Evolutionary conservation across 352 stramenopile genomes (phyloP).

Genomic region (Phytophthora idaei): DNA sequence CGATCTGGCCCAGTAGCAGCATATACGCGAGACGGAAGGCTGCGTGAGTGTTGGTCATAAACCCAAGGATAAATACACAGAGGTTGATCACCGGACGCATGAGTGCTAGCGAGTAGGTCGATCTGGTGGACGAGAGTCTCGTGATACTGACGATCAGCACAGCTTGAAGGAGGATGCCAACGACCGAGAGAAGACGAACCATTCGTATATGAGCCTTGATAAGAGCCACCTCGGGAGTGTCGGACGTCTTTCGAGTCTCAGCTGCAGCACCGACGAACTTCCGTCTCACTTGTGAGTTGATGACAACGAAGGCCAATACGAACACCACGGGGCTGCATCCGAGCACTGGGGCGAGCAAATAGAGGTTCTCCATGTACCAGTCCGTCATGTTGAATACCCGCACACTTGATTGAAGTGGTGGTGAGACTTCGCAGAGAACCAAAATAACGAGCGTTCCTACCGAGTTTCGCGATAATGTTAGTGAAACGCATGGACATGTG

Average conservation of each 20-base stretch:
- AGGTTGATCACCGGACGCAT: slow-evolving; percentile 51
- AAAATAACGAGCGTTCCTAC: slow-evolving; percentile 28
- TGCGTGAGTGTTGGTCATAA: slow-evolving; percentile 76
- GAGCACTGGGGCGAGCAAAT: slow-evolving; percentile 45
- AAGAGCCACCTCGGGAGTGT: slow-evolving; percentile 59
- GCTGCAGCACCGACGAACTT: slow-evolving; percentile 17
- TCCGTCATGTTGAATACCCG: slow-evolving; percentile 36
- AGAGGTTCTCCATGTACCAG: slow-evolving; percentile 56
- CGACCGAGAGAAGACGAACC: slow-evolving; percentile 50
- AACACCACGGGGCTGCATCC: slow-evolving; percentile 46
- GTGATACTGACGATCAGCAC: slow-evolving; percentile 34
- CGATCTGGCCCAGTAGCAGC: slow-evolving; percentile 39
- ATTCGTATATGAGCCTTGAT: slow-evolving; percentile 65
- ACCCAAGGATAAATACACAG: slow-evolving; percentile 57
- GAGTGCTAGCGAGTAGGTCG: slow-evolving; percentile 54
- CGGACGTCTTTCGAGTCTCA: slow-evolving; percentile 28
- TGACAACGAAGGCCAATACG: slow-evolving; percentile 35
- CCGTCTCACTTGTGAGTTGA: slow-evolving; percentile 38
- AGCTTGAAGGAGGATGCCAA: slow-evolving; percentile 48
- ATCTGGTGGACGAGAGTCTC: slow-evolving; percentile 23
- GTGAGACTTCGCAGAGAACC: slow-evolving; percentile 17
- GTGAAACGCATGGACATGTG: slow-evolving; percentile 27
- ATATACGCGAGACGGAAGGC: slow-evolving; percentile 57
- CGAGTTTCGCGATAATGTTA: slow-evolving; percentile 7
- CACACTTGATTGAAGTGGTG: background rate